A percentile compares a stretch with the other conserved stretches of the same genome.
Evolutionary conservation across 805 yeast genomes (phyloP).

Genomic region (Dipodascopsis uninucleata): DNA sequence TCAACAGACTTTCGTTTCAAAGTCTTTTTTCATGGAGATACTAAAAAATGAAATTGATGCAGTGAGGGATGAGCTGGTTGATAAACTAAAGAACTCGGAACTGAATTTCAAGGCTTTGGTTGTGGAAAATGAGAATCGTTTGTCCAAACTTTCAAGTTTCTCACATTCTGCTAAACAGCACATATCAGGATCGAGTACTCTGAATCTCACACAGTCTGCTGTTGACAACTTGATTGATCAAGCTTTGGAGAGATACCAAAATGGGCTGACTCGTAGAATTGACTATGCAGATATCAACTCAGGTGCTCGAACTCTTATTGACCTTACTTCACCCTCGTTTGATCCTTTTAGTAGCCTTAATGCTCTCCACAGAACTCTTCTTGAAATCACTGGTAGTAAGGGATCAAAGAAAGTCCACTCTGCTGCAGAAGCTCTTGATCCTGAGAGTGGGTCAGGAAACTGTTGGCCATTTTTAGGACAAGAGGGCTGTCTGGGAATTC

Average conservation of each 20-base stretch:
- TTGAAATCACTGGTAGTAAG: too few species aligned
- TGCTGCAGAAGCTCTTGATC: conserved; percentile 27
- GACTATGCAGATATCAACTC: conserved; percentile 24
- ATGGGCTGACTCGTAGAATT: conserved; percentile 13
- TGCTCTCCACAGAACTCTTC: too few species aligned
- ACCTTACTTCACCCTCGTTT: conserved; percentile 29
- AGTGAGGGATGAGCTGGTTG: conserved; percentile 7
- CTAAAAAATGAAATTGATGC: conserved; percentile 15
- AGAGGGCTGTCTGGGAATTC: conserved; percentile 32
- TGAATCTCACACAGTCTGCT: conserved; percentile 22
- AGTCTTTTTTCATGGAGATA: conserved; percentile 16
- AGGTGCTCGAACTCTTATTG: conserved; percentile 32
- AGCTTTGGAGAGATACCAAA: conserved; percentile 12
- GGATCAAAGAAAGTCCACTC: conserved; percentile 3
- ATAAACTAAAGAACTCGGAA: conserved; percentile 10
- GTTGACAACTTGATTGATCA: conserved; percentile 24
- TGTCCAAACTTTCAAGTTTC: background rate
- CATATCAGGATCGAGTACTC: background rate
- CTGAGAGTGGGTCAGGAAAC: conserved; percentile 29
- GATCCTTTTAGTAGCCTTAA: too few species aligned
- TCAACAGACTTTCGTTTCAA: conserved; percentile 14
- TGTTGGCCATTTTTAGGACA: conserved; percentile 38
- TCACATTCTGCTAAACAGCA: background rate
- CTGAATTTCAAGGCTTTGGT: conserved; percentile 4
- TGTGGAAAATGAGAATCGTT: conserved; percentile 1